Conservation (phyloP, 192 early-diverging fungal genomes). For the Entomortierella chlamydospora region DNA sequence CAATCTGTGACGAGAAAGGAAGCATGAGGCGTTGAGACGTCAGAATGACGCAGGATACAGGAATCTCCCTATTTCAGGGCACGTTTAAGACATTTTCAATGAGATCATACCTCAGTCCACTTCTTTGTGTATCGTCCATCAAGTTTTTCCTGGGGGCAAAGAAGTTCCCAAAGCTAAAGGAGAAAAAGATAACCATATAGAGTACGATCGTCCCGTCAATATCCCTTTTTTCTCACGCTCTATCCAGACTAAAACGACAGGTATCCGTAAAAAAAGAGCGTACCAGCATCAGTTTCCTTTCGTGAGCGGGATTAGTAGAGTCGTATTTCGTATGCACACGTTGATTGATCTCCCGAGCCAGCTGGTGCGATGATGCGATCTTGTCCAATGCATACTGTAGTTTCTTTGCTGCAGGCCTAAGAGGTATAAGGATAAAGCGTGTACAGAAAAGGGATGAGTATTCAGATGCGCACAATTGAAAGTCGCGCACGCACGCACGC, state of each 20-base stretch:
- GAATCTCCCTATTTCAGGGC: not conserved
- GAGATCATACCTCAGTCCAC: constrained; percentile 65
- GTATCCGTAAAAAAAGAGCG: too few species aligned
- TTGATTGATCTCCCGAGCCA: constrained; percentile 69
- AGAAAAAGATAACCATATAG: constrained; percentile 4
- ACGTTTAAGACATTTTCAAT: not conserved
- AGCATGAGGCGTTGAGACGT: too few species aligned
- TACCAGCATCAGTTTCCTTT: constrained; percentile 69
- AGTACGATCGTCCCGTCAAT: not conserved
- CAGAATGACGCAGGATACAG: not conserved
- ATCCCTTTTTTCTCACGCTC: too few species aligned
- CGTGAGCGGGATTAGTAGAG: constrained; percentile 65
- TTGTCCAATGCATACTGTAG: constrained; percentile 62
- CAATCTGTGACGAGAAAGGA: constrained; percentile 60
- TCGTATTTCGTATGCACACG: constrained; percentile 74
- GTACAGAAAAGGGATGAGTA: not conserved
- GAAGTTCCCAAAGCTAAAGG: constrained; percentile 68
- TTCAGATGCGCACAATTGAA: not conserved
- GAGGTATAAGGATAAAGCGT: not conserved
- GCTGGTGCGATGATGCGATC: constrained; percentile 62
- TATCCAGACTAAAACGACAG: too few species aligned
- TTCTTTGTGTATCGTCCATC: constrained; percentile 64
- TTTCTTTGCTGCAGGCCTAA: constrained; percentile 64
- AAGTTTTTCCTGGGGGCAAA: constrained; percentile 67
- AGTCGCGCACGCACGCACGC: too few species aligned